These are phyloP conservation scores for Boletus bicolor DNA, from an alignment of 768 basidiomycete genomes.

Conservation along the genomic window DNA sequence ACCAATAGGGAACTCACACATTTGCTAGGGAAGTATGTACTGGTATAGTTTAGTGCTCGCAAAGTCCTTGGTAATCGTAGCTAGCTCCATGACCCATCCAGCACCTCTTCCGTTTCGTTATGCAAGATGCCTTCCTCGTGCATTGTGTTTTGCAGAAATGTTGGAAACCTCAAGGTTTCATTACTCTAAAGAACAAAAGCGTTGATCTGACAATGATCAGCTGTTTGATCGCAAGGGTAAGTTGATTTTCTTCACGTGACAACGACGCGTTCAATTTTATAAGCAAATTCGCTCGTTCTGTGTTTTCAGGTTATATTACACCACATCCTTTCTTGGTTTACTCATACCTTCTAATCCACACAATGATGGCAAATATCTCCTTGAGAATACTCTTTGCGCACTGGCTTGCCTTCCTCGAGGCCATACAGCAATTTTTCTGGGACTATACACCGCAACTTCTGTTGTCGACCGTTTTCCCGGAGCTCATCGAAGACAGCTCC, in stretches of 20 bases:
- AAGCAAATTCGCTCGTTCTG: no score
- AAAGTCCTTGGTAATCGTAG: neutral
- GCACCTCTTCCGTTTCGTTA: neutral
- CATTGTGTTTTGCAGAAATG: neutral
- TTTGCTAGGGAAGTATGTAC: neutral
- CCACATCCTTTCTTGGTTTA: neutral
- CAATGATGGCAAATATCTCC: constrained; percentile 1
- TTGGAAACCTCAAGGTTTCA: neutral
- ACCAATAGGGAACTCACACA: neutral
- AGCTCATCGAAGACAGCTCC: constrained; percentile 4
- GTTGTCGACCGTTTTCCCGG: constrained; percentile 8
- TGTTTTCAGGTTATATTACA: neutral
- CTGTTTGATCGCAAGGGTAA: neutral
- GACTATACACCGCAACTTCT: constrained; percentile 5
- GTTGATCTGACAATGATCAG: no score
- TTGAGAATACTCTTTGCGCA: constrained; percentile 10
- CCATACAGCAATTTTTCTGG: constrained; percentile 10
- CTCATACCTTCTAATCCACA: neutral
- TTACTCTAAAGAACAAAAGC: no score
- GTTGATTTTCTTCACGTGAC: constrained; percentile 23
- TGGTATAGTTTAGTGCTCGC: neutral
- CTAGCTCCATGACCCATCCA: no score
- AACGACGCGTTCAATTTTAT: constrained; percentile 6
- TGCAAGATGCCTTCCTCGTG: no score
- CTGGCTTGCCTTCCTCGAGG: constrained; percentile 13